Percentiles rank a stretch among this genome's conserved stretches.
These are phyloP conservation scores for Neofusicoccum cordaticola DNA, from an alignment of 2,329 filamentous ascomycete genomes.

Conservation along the genomic window DNA sequence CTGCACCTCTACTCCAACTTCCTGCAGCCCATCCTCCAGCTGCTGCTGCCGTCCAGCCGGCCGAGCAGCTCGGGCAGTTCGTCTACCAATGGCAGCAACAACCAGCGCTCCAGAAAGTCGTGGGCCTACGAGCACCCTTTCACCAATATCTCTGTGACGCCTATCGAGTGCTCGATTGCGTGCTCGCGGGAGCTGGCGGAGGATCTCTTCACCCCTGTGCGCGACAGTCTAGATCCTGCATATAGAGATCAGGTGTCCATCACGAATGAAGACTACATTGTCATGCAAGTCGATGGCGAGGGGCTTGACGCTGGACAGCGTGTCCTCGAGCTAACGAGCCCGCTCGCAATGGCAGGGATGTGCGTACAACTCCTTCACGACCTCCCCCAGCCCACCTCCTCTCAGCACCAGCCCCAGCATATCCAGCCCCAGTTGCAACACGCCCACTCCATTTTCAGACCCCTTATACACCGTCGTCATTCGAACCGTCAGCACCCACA, in stretches of 20 bases:
- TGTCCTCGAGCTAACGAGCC: conserved; percentile 87
- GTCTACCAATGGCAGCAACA: conserved; percentile 24
- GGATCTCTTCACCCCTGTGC: conserved; percentile 70
- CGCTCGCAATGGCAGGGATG: conserved; percentile 86
- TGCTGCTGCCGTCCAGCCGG: conserved; percentile 65
- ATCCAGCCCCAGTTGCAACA: not conserved
- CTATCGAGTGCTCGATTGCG: conserved; percentile 87
- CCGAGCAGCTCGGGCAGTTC: conserved; percentile 23
- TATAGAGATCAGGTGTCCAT: conserved; percentile 59
- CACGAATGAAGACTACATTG: conserved; percentile 78
- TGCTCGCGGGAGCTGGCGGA: conserved; percentile 74
- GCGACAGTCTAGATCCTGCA: conserved; percentile 58
- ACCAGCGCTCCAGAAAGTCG: conserved; percentile 33
- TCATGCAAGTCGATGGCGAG: conserved; percentile 85
- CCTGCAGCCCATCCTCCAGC: conserved; percentile 79
- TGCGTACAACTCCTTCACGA: conserved; percentile 36
- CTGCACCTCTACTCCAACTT: conserved; percentile 73
- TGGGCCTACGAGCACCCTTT: conserved; percentile 67
- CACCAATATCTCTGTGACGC: conserved; percentile 89
- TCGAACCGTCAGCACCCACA: not conserved
- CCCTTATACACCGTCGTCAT: not conserved
- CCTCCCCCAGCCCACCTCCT: not conserved
- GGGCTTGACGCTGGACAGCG: conserved; percentile 88
- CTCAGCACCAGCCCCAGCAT: not conserved
- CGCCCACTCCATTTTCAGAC: not conserved